Evolutionary conservation across 2,329 filamentous ascomycete genomes (phyloP).

Genomic region (Fusarium sp.): DNA sequence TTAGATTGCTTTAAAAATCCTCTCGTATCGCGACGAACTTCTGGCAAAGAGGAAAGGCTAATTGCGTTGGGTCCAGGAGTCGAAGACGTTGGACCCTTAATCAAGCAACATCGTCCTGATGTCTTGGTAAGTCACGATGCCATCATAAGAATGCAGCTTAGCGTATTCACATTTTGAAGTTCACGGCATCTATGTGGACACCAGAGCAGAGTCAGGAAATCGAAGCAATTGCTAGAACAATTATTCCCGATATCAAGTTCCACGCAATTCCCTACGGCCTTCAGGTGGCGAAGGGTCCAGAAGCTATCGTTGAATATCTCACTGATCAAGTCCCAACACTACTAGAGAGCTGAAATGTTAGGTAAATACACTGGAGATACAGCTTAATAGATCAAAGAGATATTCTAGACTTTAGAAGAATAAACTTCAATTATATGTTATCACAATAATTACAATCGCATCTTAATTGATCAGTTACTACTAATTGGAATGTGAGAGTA

Average conservation of each 20-base stretch:
- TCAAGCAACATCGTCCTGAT: background rate
- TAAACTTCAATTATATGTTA: background rate
- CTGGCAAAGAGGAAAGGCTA: background rate
- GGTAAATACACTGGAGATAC: background rate
- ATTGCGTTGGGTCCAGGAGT: background rate
- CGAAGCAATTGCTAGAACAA: conserved; percentile 54
- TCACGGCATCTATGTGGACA: conserved; percentile 67
- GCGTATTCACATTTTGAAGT: conserved; percentile 51
- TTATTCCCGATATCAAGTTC: conserved; percentile 59
- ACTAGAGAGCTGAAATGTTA: background rate
- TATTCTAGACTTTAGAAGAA: background rate
- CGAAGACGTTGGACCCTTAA: background rate
- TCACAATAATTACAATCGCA: background rate
- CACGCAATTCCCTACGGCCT: conserved; percentile 65
- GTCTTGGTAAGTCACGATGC: background rate
- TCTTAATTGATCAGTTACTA: background rate
- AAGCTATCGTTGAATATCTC: conserved; percentile 64
- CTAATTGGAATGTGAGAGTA: background rate
- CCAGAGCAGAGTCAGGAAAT: conserved; percentile 60
- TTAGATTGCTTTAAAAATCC: background rate
- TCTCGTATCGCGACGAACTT: background rate
- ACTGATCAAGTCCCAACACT: conserved; percentile 53
- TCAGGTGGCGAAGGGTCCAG: conserved; percentile 63
- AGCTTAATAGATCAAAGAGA: background rate
- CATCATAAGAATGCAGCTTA: background rate